Evolutionary conservation across 257 asterid genomes (phyloP).

Genomic region (Linderniella brevidens): DNA sequence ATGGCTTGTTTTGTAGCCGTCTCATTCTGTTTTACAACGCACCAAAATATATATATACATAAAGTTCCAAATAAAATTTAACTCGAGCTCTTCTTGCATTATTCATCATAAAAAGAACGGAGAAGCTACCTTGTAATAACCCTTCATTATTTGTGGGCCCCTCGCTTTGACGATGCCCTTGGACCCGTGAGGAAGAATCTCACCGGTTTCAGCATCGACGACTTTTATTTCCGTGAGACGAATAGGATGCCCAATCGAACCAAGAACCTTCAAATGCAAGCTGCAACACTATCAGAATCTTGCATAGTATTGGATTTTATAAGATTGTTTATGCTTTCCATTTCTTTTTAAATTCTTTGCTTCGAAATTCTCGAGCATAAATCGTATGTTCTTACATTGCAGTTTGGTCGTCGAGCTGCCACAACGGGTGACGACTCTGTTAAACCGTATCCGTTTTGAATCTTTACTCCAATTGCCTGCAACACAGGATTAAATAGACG

Average conservation of each 20-base stretch:
- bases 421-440: conserved; percentile 91
- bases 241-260: conserved; percentile 77
- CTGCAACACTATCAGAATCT: no score
- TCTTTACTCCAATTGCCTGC: conserved; percentile 72
- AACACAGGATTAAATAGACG: conserved; percentile 3
- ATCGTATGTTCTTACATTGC: conserved; percentile 35
- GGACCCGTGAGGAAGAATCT: conserved; percentile 42
- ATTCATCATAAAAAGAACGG: not conserved
- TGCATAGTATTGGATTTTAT: no score
- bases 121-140: conserved; percentile 61
- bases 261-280: conserved; percentile 49
- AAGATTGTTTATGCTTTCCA: no score
- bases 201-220: conserved; percentile 65
- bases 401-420: conserved; percentile 54
- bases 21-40: conserved; percentile 33
- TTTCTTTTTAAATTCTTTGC: no score
- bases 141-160: conserved; percentile 91
- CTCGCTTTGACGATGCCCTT: conserved; percentile 73
- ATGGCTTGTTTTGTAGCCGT: conserved; percentile 51
- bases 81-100: no score
- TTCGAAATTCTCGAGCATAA: no score
- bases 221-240: conserved; percentile 53
- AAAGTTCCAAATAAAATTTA: no score
- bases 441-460: conserved; percentile 91
- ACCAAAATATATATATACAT: no score